Conservation (phyloP, 148 eudicot species). For the Vaccinium darrowii region DNA sequence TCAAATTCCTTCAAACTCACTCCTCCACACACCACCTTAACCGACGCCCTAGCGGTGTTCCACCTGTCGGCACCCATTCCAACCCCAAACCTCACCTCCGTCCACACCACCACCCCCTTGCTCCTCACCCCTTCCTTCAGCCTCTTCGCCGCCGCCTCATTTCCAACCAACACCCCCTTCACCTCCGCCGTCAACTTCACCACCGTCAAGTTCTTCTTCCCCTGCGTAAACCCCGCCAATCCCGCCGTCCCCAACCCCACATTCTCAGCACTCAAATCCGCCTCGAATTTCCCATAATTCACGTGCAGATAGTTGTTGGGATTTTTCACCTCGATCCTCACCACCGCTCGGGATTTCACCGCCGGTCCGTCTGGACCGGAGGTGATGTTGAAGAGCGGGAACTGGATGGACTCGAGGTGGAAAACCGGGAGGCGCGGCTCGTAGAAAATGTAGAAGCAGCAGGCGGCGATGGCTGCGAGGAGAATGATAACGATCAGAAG, state of each 20-base stretch:
- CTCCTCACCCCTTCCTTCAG: constrained; percentile 27
- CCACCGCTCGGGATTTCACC: constrained; percentile 21
- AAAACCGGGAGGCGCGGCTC: constrained; percentile 37
- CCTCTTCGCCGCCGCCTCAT: constrained; percentile 19
- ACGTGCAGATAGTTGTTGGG: constrained; percentile 26
- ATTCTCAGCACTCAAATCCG: constrained; percentile 23
- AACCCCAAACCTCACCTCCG: constrained; percentile 32
- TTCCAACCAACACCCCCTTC: constrained; percentile 26
- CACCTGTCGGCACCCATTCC: constrained; percentile 36
- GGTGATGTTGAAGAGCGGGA: constrained; percentile 31
- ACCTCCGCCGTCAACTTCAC: constrained; percentile 25
- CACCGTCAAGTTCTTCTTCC: constrained; percentile 34
- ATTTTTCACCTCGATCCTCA: constrained; percentile 40
- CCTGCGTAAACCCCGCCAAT: constrained; percentile 34
- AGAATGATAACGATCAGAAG: constrained; percentile 19
- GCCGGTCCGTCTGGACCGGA: constrained; percentile 22
- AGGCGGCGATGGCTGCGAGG: constrained; percentile 8
- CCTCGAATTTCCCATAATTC: constrained; percentile 29
- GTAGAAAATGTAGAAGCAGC: constrained; percentile 35
- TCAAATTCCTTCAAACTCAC: constrained; percentile 33
- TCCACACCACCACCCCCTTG: constrained; percentile 30
- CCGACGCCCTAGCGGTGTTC: constrained; percentile 21
- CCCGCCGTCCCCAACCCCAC: constrained; percentile 31
- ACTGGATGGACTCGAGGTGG: constrained; percentile 31
- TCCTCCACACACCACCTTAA: constrained; percentile 41